Evolutionary conservation across 352 stramenopile genomes (phyloP).

Genomic region (Phytopythium chamaehyphon): DNA sequence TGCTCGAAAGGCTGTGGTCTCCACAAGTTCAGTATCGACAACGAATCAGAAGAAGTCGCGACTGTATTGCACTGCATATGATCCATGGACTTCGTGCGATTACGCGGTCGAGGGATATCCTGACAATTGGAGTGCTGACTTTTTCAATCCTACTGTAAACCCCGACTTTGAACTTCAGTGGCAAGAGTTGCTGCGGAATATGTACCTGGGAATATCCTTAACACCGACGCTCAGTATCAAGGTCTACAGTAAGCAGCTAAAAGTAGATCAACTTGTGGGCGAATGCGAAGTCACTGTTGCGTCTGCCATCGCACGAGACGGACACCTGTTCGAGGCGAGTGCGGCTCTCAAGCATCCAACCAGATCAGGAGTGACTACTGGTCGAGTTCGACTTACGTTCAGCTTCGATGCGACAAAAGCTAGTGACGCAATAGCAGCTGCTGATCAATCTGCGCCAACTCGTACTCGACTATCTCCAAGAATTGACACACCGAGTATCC

Average conservation of each 20-base stretch:
- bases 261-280: conserved; percentile 63
- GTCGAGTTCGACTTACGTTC: conserved; percentile 45
- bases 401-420: conserved; percentile 58
- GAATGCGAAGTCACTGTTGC: conserved; percentile 72
- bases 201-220: conserved; percentile 53
- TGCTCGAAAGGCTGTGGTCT: conserved; percentile 47
- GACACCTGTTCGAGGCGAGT: conserved; percentile 66
- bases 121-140: conserved; percentile 51
- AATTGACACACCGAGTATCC: not conserved
- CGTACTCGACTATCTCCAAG: not conserved
- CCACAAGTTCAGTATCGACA: conserved; percentile 10
- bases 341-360: conserved; percentile 40
- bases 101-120: conserved; percentile 71
- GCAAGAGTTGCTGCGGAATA: conserved; percentile 36
- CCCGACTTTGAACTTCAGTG: conserved; percentile 53
- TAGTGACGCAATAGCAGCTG: not conserved
- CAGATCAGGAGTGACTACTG: conserved; percentile 13
- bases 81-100: conserved; percentile 73
- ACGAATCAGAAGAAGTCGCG: conserved; percentile 8
- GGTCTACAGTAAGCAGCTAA: conserved; percentile 69
- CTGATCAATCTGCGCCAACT: not conserved
- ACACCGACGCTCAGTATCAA: conserved; percentile 65
- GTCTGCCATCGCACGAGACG: conserved; percentile 67
- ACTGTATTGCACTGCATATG: conserved; percentile 83
- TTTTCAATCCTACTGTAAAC: conserved; percentile 48